These are phyloP conservation scores for Eimeria maxima DNA, from an alignment of 169 alveolate species.

Conservation along the genomic window DNA sequence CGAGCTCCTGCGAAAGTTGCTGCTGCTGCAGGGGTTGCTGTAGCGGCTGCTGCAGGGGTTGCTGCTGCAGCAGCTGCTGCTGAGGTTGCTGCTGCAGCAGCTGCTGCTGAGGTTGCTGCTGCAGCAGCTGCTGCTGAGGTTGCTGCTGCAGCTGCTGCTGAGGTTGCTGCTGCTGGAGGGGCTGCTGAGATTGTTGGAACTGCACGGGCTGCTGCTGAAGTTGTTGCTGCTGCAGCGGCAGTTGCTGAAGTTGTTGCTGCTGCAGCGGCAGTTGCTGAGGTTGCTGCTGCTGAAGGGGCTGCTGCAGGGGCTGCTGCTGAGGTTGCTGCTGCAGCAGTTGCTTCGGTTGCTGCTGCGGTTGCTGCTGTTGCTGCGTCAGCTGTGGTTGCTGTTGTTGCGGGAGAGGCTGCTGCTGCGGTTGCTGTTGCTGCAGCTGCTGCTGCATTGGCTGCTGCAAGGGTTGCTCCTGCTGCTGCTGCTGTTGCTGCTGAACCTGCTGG, in stretches of 20 bases:
- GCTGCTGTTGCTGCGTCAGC: not conserved
- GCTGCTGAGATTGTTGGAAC: not conserved
- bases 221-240: not conserved
- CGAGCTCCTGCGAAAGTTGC: too few relatives aligned
- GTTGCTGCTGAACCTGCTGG: not conserved
- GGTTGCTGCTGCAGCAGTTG: not conserved
- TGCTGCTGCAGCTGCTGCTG: not conserved
- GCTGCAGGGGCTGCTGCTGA: not conserved
- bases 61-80: not conserved
- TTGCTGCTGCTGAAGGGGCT: not conserved
- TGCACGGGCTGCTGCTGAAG: not conserved
- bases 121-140: not conserved
- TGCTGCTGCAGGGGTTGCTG: not conserved
- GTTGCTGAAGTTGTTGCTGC: not conserved
- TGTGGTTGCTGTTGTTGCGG: not conserved
- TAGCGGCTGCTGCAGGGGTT: not conserved
- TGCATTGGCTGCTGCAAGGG: not conserved
- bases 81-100: not conserved
- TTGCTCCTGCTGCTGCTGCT: not conserved
- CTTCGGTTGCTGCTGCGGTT: not conserved
- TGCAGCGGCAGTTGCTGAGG: not conserved
- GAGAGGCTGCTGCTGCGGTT: not conserved
- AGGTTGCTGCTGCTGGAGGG: not conserved
- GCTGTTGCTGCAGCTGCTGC: not conserved
- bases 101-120: not conserved